Evolutionary conservation across 371 early-diverging fungal species (phyloP).

Genomic region (Mucor circinelloides): DNA sequence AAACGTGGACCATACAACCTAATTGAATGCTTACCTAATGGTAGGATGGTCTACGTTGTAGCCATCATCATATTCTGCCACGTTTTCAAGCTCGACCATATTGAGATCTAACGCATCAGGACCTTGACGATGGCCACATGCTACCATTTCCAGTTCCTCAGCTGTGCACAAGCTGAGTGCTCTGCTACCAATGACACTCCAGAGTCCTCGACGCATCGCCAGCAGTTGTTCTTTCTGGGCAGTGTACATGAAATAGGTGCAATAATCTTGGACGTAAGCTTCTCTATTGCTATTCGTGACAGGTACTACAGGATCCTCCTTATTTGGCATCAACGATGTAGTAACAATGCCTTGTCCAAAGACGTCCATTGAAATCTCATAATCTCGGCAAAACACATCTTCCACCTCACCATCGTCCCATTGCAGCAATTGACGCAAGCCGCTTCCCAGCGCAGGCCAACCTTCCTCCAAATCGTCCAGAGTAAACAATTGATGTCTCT

Average conservation of each 20-base stretch:
- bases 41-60: conserved; percentile 59
- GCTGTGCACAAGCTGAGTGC: conserved; percentile 44
- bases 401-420: conserved; percentile 82
- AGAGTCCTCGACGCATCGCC: conserved; percentile 74
- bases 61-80: conserved; percentile 86
- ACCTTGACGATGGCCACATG: conserved; percentile 54
- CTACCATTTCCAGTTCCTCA: conserved; percentile 55
- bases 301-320: conserved; percentile 57
- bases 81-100: conserved; percentile 70
- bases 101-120: conserved; percentile 56
- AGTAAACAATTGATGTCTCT: conserved; percentile 36
- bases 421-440: conserved; percentile 70
- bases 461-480: conserved; percentile 62
- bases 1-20: not conserved
- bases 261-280: conserved; percentile 81
- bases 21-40: conserved; percentile 38
- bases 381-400: conserved; percentile 83
- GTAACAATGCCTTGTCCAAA: conserved; percentile 71
- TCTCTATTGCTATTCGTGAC: conserved; percentile 78
- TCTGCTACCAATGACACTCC: conserved; percentile 69
- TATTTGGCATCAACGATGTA: conserved; percentile 72
- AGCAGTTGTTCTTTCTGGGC: conserved; percentile 67
- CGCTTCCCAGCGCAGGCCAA: conserved; percentile 64
- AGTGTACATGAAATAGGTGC: conserved; percentile 64
- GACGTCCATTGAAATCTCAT: conserved; percentile 76